A percentile compares a stretch with the other conserved stretches of the same genome.
Conservation (phyloP, 306 rosid genomes). For the Glycyrrhiza uralensis region DNA sequence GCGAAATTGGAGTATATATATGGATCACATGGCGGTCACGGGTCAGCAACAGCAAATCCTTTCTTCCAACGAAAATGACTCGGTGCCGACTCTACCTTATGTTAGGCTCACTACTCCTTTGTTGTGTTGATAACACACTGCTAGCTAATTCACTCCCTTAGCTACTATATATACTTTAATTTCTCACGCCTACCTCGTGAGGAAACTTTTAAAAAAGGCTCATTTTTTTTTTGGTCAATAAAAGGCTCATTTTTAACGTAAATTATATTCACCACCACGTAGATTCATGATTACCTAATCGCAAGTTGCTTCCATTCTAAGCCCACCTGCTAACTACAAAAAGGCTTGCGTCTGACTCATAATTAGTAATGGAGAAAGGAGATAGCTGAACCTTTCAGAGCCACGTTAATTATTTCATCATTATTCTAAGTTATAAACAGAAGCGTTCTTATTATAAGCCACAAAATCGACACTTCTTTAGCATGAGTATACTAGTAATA, state of each 20-base stretch:
- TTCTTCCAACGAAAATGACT: conserved; percentile 21
- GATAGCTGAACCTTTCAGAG: conserved; percentile 4
- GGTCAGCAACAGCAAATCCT: conserved; percentile 9
- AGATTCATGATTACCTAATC: too few species aligned
- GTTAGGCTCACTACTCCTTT: neutral
- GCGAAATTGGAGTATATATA: too few species aligned
- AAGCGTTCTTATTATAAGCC: neutral
- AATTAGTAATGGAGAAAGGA: neutral
- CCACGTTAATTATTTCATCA: neutral
- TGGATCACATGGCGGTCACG: conserved; percentile 26
- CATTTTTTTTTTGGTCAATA: too few species aligned
- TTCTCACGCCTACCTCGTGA: conserved; percentile 42
- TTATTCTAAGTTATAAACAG: neutral
- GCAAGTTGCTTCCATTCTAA: conserved; percentile 9
- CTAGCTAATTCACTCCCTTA: neutral
- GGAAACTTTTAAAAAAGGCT: neutral
- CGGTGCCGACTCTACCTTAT: conserved; percentile 1
- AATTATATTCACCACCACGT: neutral
- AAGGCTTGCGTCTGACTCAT: too few species aligned
- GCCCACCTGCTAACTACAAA: conserved; percentile 19
- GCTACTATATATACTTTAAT: neutral
- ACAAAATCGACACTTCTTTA: neutral
- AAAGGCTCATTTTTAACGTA: neutral
- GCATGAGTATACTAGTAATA: neutral
- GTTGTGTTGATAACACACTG: too few species aligned